Evolutionary conservation across 768 basidiomycete species (phyloP).

Genomic region (Lactarius psammicola): DNA sequence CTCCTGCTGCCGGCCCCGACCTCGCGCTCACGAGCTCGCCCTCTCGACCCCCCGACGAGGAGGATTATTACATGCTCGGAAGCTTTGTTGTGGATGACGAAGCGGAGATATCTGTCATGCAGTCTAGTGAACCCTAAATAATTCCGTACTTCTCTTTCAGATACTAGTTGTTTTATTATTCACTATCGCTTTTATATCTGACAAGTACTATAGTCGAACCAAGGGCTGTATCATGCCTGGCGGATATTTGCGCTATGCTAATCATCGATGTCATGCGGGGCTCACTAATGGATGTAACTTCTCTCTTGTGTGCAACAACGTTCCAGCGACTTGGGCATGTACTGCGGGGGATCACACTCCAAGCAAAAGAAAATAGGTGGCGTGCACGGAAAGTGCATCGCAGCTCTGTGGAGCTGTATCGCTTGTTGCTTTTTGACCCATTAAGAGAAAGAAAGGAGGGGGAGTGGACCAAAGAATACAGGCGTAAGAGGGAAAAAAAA

Average conservation of each 20-base stretch:
- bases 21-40: conserved; percentile 60
- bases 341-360: background rate
- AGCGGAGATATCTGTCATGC: conserved; percentile 55
- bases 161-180: background rate
- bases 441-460: background rate
- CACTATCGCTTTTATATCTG: background rate
- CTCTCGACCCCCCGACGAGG: conserved; percentile 43
- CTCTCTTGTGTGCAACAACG: background rate
- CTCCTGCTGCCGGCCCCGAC: conserved; percentile 36
- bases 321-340: background rate
- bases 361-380: background rate
- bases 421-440: conserved; percentile 22
- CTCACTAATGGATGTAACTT: background rate
- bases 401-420: conserved; percentile 18
- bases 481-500: background rate
- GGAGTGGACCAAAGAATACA: background rate
- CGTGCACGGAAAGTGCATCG: conserved; percentile 13
- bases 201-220: background rate
- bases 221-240: background rate
- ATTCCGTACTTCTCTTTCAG: background rate
- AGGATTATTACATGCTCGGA: conserved; percentile 67
- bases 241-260: background rate
- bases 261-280: background rate
- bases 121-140: conserved; percentile 29
- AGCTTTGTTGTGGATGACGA: conserved; percentile 84